These are phyloP conservation scores for Colletotrichum incanum DNA, from an alignment of 2,329 filamentous ascomycete species.

Conservation along the genomic window DNA sequence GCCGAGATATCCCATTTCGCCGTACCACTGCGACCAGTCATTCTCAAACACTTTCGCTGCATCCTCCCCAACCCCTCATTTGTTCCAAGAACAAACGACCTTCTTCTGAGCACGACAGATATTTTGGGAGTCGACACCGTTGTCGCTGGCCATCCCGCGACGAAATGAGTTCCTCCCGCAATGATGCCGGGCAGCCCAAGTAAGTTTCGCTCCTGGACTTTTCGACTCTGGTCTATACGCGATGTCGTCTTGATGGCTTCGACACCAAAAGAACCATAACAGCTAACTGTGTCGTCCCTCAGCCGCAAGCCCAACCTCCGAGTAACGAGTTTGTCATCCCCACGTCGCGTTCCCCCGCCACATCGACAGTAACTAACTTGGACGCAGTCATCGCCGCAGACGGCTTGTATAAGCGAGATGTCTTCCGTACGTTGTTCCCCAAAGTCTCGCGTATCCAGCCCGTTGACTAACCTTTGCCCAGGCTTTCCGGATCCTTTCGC, in stretches of 20 bases:
- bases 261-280: neutral
- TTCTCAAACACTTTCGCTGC: constrained; percentile 24
- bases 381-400: constrained; percentile 94
- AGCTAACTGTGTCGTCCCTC: constrained; percentile 24
- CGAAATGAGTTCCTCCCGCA: constrained; percentile 49
- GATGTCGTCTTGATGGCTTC: neutral
- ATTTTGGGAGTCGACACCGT: constrained; percentile 41
- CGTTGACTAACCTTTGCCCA: constrained; percentile 58
- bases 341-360: constrained; percentile 42
- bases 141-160: constrained; percentile 43
- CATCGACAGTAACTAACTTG: constrained; percentile 54
- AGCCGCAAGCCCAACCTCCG: constrained; percentile 87
- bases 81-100: constrained; percentile 31
- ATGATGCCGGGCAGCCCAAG: constrained; percentile 56
- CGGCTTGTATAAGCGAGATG: constrained; percentile 98
- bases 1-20: constrained; percentile 17
- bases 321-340: constrained; percentile 83
- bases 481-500: constrained; percentile 98
- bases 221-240: neutral
- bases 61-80: constrained; percentile 34
- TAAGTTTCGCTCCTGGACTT: constrained; percentile 46
- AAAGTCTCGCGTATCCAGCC: neutral
- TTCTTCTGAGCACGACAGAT: constrained; percentile 30
- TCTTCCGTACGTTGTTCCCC: constrained; percentile 83
- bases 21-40: constrained; percentile 21